A percentile compares a stretch with the other conserved stretches of the same genome.
phyloP scores from a whole-genome alignment of 148 eudicot species.

The Mesembryanthemum crystallinum region DNA sequence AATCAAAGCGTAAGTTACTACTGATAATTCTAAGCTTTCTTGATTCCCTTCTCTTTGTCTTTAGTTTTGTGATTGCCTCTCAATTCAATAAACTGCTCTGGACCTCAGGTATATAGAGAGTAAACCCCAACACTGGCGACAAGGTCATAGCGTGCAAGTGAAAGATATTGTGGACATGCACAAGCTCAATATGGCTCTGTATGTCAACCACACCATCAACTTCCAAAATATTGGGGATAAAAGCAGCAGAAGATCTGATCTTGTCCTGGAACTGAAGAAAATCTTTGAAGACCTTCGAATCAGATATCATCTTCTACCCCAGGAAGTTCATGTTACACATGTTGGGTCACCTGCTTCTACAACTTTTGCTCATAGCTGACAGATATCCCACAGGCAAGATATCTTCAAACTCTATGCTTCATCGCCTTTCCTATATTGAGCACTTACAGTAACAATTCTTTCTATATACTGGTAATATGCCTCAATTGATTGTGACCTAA shows the following conservation, averaged over 20 bases:
- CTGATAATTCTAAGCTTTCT: neutral
- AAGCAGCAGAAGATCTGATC: slow-evolving; percentile 55
- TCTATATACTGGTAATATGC: neutral
- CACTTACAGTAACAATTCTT: neutral
- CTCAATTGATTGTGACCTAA: neutral
- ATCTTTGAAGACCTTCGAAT: slow-evolving; percentile 68
- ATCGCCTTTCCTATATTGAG: neutral
- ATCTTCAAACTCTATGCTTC: neutral
- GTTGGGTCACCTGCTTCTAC: slow-evolving; percentile 10
- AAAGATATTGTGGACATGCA: slow-evolving; percentile 69
- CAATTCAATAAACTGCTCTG: neutral
- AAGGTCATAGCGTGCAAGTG: slow-evolving; percentile 53
- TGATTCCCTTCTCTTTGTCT: neutral
- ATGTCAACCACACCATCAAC: slow-evolving; percentile 72
- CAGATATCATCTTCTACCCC: slow-evolving; percentile 63
- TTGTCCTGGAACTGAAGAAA: slow-evolving; percentile 66
- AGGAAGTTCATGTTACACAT: slow-evolving; percentile 51
- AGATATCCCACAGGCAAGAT: neutral
- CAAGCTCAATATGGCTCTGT: slow-evolving; percentile 70
- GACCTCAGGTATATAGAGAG: slow-evolving; percentile 67
- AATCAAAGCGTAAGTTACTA: slow-evolving; percentile 46
- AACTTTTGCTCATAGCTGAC: neutral
- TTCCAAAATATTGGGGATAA: slow-evolving; percentile 61
- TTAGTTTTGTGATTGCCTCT: neutral
- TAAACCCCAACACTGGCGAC: slow-evolving; percentile 77